phyloP scores from a whole-genome alignment of 164 flowering plant genomes.

The Santalum album region DNA sequence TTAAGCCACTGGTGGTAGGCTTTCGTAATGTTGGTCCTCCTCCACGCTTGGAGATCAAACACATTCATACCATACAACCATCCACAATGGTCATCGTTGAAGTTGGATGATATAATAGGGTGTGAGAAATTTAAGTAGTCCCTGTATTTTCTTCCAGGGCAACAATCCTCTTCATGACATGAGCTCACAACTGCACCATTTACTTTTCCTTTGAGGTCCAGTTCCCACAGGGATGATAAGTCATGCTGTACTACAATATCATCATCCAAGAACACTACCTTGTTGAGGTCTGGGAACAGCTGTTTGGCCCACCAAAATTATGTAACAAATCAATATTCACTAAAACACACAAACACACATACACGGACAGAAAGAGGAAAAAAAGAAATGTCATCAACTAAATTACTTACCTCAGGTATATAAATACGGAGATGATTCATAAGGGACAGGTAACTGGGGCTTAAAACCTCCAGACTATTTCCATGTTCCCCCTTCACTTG shows the following conservation, averaged over 20 bases:
- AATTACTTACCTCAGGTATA: slow-evolving; percentile 53
- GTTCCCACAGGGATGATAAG: slow-evolving; percentile 57
- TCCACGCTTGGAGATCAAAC: slow-evolving; percentile 69
- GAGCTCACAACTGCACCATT: slow-evolving; percentile 56
- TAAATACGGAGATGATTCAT: slow-evolving; percentile 54
- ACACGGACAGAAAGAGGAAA: background rate
- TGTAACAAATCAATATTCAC: slow-evolving; percentile 8
- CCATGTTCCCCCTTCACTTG: slow-evolving; percentile 14
- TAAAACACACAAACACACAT: background rate
- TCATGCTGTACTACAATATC: slow-evolving; percentile 69
- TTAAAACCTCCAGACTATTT: slow-evolving; percentile 25
- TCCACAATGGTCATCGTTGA: slow-evolving; percentile 36
- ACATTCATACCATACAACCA: slow-evolving; percentile 72
- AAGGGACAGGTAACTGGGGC: slow-evolving; percentile 43
- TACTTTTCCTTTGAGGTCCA: slow-evolving; percentile 57
- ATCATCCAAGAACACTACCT: slow-evolving; percentile 66
- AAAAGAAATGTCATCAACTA: background rate
- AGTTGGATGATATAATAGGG: slow-evolving; percentile 32
- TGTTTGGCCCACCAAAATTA: slow-evolving; percentile 23
- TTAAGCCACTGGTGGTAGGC: slow-evolving; percentile 55
- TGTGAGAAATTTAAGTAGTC: slow-evolving; percentile 56
- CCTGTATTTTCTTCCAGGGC: slow-evolving; percentile 34
- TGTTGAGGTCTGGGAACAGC: slow-evolving; percentile 74
- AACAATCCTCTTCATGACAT: slow-evolving; percentile 26
- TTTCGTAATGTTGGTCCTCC: slow-evolving; percentile 40